phyloP scores from a whole-genome alignment of 495 filamentous ascomycete species.

The Aspergillus hancockii region DNA sequence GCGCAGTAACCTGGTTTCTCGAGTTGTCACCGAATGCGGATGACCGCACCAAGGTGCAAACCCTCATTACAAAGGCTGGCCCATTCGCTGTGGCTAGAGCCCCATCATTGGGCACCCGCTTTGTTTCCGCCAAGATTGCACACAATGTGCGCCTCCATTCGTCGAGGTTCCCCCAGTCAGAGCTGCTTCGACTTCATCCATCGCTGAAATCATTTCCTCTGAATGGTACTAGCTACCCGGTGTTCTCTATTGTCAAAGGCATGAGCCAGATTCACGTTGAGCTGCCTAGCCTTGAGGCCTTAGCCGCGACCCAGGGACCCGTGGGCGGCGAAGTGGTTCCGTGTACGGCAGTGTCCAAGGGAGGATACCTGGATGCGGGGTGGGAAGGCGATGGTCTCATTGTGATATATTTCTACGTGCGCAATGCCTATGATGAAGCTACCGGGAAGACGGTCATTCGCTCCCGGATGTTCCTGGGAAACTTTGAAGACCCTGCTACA shows the following conservation, averaged over 20 bases:
- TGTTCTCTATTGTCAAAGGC: constrained; percentile 64
- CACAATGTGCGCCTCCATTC: constrained; percentile 66
- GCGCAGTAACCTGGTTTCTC: constrained; percentile 57
- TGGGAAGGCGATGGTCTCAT: constrained; percentile 52
- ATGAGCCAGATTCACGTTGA: constrained; percentile 63
- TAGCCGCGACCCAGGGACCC: constrained; percentile 21
- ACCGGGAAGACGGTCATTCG: constrained; percentile 28
- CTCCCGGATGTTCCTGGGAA: constrained; percentile 52
- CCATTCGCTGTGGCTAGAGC: constrained; percentile 47
- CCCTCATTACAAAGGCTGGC: constrained; percentile 65
- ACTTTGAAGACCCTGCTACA: constrained; percentile 65
- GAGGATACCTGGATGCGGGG: constrained; percentile 48
- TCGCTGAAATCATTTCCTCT: constrained; percentile 11
- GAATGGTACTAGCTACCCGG: neutral
- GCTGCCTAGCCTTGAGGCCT: constrained; percentile 37
- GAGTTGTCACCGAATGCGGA: constrained; percentile 33
- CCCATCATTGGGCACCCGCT: constrained; percentile 5
- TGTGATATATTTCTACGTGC: constrained; percentile 56
- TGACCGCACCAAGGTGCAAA: constrained; percentile 30
- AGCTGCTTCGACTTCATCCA: constrained; percentile 31
- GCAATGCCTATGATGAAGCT: constrained; percentile 22
- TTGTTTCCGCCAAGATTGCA: constrained; percentile 60
- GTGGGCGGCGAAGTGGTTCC: constrained; percentile 17
- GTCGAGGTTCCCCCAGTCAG: constrained; percentile 23
- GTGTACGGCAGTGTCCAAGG: neutral